Evolutionary conservation across 805 yeast species (phyloP).

Genomic region (Metschnikowia vanudenii): DNA sequence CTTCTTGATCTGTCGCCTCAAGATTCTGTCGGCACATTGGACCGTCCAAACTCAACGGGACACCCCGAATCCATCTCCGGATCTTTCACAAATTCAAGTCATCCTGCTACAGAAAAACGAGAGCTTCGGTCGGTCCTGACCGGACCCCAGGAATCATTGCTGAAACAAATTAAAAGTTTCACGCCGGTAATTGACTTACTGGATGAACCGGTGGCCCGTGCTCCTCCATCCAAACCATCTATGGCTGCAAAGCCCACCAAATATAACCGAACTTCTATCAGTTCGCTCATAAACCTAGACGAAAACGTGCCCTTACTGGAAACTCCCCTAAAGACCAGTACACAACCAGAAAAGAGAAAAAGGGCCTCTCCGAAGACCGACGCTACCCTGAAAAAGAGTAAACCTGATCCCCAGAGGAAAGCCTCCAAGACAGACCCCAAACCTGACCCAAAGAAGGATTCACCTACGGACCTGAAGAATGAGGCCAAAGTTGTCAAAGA

Average conservation of each 20-base stretch:
- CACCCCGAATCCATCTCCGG: neutral
- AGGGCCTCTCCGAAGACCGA: slow-evolving; percentile 16
- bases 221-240: neutral
- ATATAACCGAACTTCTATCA: slow-evolving; percentile 36
- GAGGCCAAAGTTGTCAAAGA: too few species aligned
- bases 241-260: slow-evolving; percentile 7
- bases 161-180: neutral
- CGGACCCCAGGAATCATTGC: neutral
- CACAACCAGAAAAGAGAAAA: slow-evolving; percentile 10
- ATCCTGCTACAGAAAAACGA: neutral
- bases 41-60: slow-evolving; percentile 1
- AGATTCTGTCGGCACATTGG: neutral
- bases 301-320: slow-evolving; percentile 10
- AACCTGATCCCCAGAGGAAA: slow-evolving; percentile 11
- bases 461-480: too few species aligned
- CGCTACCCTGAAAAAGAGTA: slow-evolving; percentile 14
- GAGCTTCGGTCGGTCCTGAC: slow-evolving; percentile 2
- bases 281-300: slow-evolving; percentile 40
- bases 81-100: neutral
- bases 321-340: slow-evolving; percentile 4
- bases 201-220: neutral
- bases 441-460: neutral
- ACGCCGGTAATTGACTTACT: neutral
- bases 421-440: slow-evolving; percentile 3
- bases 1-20: slow-evolving; percentile 13